Conservation (phyloP, 2,329 filamentous ascomycete species). For the Monosporascus sp. region DNA sequence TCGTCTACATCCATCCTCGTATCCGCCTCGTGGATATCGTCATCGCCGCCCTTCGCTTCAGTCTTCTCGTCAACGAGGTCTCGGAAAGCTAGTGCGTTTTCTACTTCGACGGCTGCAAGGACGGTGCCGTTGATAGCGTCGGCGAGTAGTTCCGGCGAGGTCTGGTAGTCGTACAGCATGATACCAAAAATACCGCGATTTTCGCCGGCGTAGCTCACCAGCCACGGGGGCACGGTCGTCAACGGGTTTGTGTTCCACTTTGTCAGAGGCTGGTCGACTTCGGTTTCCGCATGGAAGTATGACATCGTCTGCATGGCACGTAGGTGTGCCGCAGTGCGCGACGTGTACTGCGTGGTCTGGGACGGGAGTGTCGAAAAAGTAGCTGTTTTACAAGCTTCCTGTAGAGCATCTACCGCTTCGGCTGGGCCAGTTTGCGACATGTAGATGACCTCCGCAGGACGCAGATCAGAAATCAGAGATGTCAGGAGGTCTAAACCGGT, state of each 20-base stretch:
- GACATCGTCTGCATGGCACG: conserved; percentile 73
- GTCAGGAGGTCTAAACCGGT: conserved; percentile 61
- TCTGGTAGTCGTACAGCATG: conserved; percentile 61
- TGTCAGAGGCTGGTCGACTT: conserved; percentile 12
- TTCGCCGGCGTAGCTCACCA: conserved; percentile 52
- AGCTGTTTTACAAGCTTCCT: conserved; percentile 33
- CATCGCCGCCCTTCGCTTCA: conserved; percentile 9
- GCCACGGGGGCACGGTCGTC: conserved; percentile 51
- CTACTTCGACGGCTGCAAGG: conserved; percentile 59
- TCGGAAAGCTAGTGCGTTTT: conserved; percentile 46
- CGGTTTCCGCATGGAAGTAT: conserved; percentile 58
- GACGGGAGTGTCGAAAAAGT: conserved; percentile 53
- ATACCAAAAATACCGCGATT: conserved; percentile 56
- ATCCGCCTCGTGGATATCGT: not conserved
- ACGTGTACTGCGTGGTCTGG: conserved; percentile 47
- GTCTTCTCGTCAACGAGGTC: not conserved
- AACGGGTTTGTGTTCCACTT: conserved; percentile 52
- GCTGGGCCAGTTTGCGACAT: conserved; percentile 59
- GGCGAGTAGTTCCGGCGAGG: conserved; percentile 50
- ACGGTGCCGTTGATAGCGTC: conserved; percentile 67
- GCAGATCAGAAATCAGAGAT: conserved; percentile 47
- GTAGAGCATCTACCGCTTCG: conserved; percentile 50
- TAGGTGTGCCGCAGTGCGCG: conserved; percentile 59
- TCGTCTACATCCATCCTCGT: conserved; percentile 18
- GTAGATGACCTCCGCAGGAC: conserved; percentile 60